These are phyloP conservation scores for Gyrodon lividus DNA, from an alignment of 768 basidiomycete species.

Conservation along the genomic window DNA sequence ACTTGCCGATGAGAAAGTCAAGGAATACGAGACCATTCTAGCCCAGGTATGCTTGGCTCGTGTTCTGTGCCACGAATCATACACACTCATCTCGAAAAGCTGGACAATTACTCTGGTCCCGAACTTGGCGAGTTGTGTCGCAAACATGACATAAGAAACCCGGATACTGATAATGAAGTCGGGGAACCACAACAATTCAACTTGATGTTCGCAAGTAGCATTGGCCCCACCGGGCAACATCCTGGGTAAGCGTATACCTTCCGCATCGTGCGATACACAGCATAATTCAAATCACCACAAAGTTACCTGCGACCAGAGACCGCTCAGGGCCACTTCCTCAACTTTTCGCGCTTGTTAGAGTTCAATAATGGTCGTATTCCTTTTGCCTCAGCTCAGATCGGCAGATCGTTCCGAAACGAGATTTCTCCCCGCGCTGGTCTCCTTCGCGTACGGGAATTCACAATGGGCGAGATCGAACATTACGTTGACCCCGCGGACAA, in stretches of 20 bases:
- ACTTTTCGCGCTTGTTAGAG: conserved; percentile 94
- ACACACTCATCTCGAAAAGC: conserved; percentile 11
- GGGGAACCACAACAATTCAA: conserved; percentile 95
- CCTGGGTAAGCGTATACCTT: conserved; percentile 60
- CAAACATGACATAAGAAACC: conserved; percentile 79
- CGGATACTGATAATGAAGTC: conserved; percentile 90
- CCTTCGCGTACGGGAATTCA: conserved; percentile 96
- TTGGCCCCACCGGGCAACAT: conserved; percentile 96
- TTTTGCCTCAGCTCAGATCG: conserved; percentile 97
- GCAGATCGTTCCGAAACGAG: conserved; percentile 95
- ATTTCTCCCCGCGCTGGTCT: conserved; percentile 96
- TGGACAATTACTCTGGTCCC: conserved; percentile 88
- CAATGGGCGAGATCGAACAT: conserved; percentile 99
- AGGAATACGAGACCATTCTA: conserved; percentile 77
- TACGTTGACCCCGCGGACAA: conserved; percentile 96
- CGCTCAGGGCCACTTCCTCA: conserved; percentile 97
- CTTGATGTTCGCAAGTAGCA: conserved; percentile 97
- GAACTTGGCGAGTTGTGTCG: conserved; percentile 86
- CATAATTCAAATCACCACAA: background rate
- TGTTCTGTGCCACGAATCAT: background rate
- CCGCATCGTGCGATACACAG: background rate
- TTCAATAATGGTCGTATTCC: conserved; percentile 98
- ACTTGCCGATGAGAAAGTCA: conserved; percentile 69
- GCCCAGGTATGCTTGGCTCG: conserved; percentile 67
- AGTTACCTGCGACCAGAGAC: conserved; percentile 98